These are phyloP conservation scores for Penicillium sclerotigenum DNA, from an alignment of 2,329 filamentous ascomycete species.

Conservation along the genomic window DNA sequence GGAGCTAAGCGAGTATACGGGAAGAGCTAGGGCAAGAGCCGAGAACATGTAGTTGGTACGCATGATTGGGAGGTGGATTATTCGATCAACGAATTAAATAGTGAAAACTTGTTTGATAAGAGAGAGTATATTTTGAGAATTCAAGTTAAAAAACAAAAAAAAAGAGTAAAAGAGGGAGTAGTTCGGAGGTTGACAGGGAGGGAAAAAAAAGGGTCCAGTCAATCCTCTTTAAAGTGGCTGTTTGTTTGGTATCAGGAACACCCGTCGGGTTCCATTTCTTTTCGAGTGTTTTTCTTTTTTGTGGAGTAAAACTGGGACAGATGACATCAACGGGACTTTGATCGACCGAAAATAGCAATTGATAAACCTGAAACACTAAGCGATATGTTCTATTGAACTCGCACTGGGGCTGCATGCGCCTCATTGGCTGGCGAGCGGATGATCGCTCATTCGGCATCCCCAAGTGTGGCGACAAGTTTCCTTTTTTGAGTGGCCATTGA, in stretches of 20 bases:
- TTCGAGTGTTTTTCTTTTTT: conserved; percentile 14
- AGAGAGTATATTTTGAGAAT: background rate
- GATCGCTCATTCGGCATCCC: conserved; percentile 9
- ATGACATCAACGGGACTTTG: conserved; percentile 3
- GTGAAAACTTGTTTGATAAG: background rate
- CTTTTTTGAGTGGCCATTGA: background rate
- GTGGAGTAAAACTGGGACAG: conserved; percentile 7
- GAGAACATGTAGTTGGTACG: conserved; percentile 9
- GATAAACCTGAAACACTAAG: conserved; percentile 12
- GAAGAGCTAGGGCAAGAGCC: conserved; percentile 14
- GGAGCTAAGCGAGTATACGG: conserved; percentile 2
- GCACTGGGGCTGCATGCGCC: background rate
- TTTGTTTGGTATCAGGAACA: conserved; percentile 1
- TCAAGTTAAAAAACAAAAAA: too few species aligned
- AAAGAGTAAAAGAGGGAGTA: conserved; percentile 1
- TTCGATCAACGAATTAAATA: conserved; percentile 1
- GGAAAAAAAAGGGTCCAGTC: background rate
- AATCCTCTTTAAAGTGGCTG: conserved; percentile 5
- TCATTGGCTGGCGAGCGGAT: background rate
- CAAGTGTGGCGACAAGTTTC: conserved; percentile 6
- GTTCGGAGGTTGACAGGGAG: background rate
- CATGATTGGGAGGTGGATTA: conserved; percentile 10
- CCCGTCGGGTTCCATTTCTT: conserved; percentile 7
- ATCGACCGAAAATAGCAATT: background rate
- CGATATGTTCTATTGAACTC: conserved; percentile 9